Evolutionary conservation across 164 flowering plant genomes (phyloP).

Genomic region (Brasenia schreberi): DNA sequence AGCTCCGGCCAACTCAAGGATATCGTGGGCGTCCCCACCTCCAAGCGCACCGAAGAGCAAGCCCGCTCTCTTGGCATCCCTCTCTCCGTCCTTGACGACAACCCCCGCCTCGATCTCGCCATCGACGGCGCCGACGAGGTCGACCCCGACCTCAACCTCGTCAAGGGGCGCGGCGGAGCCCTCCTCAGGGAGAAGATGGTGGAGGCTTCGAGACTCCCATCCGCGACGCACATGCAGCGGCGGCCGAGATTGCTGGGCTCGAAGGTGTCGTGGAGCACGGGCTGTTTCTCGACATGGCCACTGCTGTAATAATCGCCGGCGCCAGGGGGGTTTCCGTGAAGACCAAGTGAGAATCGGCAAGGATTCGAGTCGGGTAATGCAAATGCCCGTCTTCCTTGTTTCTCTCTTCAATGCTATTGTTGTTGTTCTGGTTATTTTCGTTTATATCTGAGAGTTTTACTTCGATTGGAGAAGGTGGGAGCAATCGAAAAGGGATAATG

Average conservation of each 20-base stretch:
- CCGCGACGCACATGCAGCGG: slow-evolving; percentile 7
- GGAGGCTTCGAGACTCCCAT: slow-evolving; percentile 12
- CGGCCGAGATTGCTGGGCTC: slow-evolving; percentile 6
- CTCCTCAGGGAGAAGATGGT: slow-evolving; percentile 12
- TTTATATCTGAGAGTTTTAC: not conserved
- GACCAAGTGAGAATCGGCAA: slow-evolving; percentile 6
- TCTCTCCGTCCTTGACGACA: slow-evolving; percentile 1
- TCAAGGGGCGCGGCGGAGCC: slow-evolving; percentile 11
- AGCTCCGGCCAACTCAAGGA: slow-evolving; percentile 1
- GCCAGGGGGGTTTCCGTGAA: slow-evolving; percentile 5
- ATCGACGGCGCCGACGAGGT: slow-evolving; percentile 12
- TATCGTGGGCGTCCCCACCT: slow-evolving; percentile 10
- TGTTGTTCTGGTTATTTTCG: not conserved
- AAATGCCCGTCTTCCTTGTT: not conserved
- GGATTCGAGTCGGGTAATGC: not conserved
- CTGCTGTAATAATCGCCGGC: slow-evolving; percentile 8
- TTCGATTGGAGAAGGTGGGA: not conserved
- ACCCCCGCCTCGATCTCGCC: slow-evolving; percentile 8
- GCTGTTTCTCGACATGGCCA: slow-evolving; percentile 8
- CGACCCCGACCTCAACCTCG: slow-evolving; percentile 8
- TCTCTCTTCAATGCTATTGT: not conserved
- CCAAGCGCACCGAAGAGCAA: slow-evolving; percentile 10
- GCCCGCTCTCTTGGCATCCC: slow-evolving; percentile 6
- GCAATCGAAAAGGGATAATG: not conserved
- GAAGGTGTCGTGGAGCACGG: slow-evolving; percentile 14